Base-by-base conservation (phyloP, 345 rosid species). In the Eucalyptus dawsonii region DNA sequence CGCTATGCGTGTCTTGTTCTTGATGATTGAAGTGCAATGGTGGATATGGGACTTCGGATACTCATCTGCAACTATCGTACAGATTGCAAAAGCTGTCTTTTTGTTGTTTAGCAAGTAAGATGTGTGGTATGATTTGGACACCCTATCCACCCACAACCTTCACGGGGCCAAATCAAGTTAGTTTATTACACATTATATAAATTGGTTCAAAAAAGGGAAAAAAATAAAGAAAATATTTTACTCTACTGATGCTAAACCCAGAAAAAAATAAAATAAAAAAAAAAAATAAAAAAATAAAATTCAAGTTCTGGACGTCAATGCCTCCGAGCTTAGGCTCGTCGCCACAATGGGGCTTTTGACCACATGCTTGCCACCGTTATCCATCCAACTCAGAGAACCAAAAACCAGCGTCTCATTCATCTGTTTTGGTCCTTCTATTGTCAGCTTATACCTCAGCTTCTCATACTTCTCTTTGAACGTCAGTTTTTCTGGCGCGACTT, bases 261-360 rank as follows among this genome's bases (percentile, higher is more conserved):
- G 49, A 11, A 10, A 72, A 72, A 31, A 11, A 34, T 34, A 34
- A 34, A 34, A 34, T 3, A 10, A 72, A 72, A 31, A 11, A 34
- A 2, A 34, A 34, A 34, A 34, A 34, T 34, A 25, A 25, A 25
- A 22, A 8, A 4, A 31, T n/a, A n/a, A 6, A 29, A n/a, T 8
- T 9, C 83, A 72, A 21, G 45, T 76, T 3, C 83, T 37, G 47
- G 83, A 19, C 83, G 83, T 21, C 83, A 76, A 76, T 76, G 27
- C 45, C 83, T 67, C 25, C 6, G 85, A 54, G 60, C 58, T 80
- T 19, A 91, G 31, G 45, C 87, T 89, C 24, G 93, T 90, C 29
- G 89, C 92, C 11, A 91, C 94, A 44, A 95, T 91, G 14, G 96
- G 95, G 90, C 97, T 95, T 62, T 56, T 91, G 62, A 95, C 94